Base-by-base conservation (phyloP, 768 basidiomycete species). In the Melanogaster broomeanus region DNA sequence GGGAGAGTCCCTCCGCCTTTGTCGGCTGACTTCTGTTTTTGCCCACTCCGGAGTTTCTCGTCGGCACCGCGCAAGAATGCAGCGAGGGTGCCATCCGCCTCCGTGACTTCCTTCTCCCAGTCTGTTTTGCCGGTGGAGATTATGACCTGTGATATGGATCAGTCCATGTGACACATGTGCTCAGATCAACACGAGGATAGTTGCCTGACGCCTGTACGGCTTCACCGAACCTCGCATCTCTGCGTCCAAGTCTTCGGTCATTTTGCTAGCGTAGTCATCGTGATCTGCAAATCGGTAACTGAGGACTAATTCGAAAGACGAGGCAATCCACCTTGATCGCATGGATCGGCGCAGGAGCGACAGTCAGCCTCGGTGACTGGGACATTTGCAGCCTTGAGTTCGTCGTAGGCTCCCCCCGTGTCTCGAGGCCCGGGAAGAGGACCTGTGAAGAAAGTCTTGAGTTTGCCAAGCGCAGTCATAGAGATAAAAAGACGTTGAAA, bases 41-140 rank as follows among this genome's bases (percentile, higher is more conserved):
- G 33, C 31, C 52, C 56, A 37, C 52, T 43, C 22, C 51, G 30
- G 12, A 43, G 22, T 27, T 50, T 55, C 21, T 65, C 54, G 40
- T 65, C 63, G 50, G 60, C 54, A 42, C 55, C 39, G 46, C 47
- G 51, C 59, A 87, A 62, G 71, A 80, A 70, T 53, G 83, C 77
- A 6, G 94, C 90, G 22, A 98, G 81, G 6, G 87, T 83, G 42
- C 78, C 81, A 22, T 77, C 72, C 24, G 81, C 87, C 51, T 85
- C 80, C 3, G 88, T 87, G 52, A 98, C 83, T 38, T 93, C 85
- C 37, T 77, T 76, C 34, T 83, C 81, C 95, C 95, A 98, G 72
- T 98, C 93, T 18, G 84, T 77, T 69, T 89, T 85, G 6, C 93
- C 93, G 0, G 93, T 96, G 1, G 91, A 94, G 47, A 98, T 89